Base-by-base conservation (phyloP, 2,329 filamentous ascomycete species). In the Ophiocordyceps robertsii region DNA sequence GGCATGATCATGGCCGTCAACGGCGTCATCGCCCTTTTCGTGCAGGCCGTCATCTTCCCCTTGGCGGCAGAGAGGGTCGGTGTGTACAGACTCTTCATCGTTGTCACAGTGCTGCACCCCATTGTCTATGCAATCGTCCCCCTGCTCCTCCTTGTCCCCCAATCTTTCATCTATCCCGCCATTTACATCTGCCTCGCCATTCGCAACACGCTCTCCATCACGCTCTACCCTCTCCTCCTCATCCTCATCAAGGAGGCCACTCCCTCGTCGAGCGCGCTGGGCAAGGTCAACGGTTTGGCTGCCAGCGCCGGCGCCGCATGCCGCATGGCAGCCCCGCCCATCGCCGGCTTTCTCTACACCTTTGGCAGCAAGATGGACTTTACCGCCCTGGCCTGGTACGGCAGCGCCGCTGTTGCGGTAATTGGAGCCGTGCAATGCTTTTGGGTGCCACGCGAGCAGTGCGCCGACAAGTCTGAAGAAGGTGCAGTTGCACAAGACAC, bases 171-270 rank as follows among this genome's bases (percentile, higher is more conserved):
- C 14, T 73, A 69, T 49, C 61, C 71, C 0, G 74, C 70, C 41
- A 77, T 83, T 46, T 82, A 82, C 55, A 45, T 61, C 40, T 75
- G 70, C 51, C 61, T 80, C 43, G 60, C 70, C 0, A 55, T 82
- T 33, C 71, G 77, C 42, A 81, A 80, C 51, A 53, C 80, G 13
- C 64, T 80, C 32, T 73, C 72, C 38, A 81, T 82, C 51, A 66
- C 78, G 42, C 64, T 80, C n/a, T 82, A 80, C 53, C 79, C 78
- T 3, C 65, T 81, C 6, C 67, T 82, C 32, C 65, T 83, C 37
- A 82, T 83, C 50, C 64, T 82, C 29, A 73, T 83, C 65, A 82
- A 82, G 59, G 75, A 82, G 53, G 75, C 76, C 2, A 79, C 75
- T 1, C 75, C 77, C 2, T 69, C 65, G 29, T 61, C 67, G 7